Evolutionary conservation across 1,284 basidiomycete species (phyloP), one percentile per base, ranked within the genome.

Genomic region (Austropuccinia psidii): DNA sequence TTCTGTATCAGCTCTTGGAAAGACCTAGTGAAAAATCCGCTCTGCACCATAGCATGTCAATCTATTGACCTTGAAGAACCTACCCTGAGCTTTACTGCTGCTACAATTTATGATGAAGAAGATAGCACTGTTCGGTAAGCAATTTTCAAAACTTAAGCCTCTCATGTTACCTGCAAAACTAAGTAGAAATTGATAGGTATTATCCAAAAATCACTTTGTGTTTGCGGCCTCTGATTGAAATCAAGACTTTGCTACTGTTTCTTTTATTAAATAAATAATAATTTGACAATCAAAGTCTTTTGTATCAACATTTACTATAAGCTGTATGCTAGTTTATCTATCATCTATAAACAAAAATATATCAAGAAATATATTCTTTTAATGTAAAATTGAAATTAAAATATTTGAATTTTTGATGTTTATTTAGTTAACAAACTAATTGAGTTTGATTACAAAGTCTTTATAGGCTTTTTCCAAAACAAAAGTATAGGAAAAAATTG

Each of bases 241-340:
- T 99, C 11, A 96, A 99, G 83, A 99, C 99, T 79, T 83, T 98
- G 29, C 83, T 99, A 54, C 97, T 96, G 0, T 97, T 90, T n/a
- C n/a, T n/a, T n/a, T n/a, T n/a, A n/a, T n/a, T n/a, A n/a, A n/a
- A n/a, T n/a, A n/a, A n/a, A n/a, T n/a, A n/a, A n/a, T n/a, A n/a
- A n/a, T n/a, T n/a, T n/a, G n/a, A n/a, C n/a, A n/a, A n/a, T n/a
- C n/a, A n/a, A n/a, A n/a, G n/a, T n/a, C n/a, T n/a, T n/a, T n/a
- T n/a, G n/a, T n/a, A n/a, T n/a, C n/a, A n/a, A n/a, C n/a, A n/a
- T n/a, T n/a, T n/a, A n/a, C n/a, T n/a, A n/a, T n/a, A n/a, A n/a
- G n/a, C n/a, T n/a, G n/a, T n/a, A n/a, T n/a, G n/a, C n/a, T n/a
- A n/a, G n/a, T n/a, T n/a, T n/a, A n/a, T n/a, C n/a, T n/a, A n/a